Conservation (phyloP, 768 basidiomycete genomes). For the Dictyophora rubrovolvata region DNA sequence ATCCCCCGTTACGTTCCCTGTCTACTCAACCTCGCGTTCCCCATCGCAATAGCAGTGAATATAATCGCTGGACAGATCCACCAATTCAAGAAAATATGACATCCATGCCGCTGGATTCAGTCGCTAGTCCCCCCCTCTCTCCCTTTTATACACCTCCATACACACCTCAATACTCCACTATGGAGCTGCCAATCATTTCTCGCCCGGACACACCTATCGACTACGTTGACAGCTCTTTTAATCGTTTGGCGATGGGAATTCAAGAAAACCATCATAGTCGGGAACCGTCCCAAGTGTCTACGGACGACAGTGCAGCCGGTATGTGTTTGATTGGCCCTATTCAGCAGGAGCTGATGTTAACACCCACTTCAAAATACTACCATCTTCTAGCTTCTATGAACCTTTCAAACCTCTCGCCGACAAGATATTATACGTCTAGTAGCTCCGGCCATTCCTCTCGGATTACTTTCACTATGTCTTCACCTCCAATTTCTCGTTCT, state of each 20-base stretch:
- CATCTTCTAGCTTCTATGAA: background rate
- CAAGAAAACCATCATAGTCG: background rate
- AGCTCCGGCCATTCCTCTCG: background rate
- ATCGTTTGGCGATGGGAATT: background rate
- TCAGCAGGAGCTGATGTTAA: background rate
- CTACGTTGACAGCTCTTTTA: background rate
- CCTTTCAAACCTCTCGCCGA: background rate
- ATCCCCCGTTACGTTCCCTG: slow-evolving; percentile 16
- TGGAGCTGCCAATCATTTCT: background rate
- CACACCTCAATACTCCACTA: background rate
- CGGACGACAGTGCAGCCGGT: background rate
- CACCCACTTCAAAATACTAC: background rate
- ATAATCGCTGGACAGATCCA: background rate
- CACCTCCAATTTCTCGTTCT: background rate
- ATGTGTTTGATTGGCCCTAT: background rate
- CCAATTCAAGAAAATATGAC: background rate
- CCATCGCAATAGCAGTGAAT: slow-evolving; percentile 1
- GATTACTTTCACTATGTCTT: background rate
- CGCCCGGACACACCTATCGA: slow-evolving; percentile 5
- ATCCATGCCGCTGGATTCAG: background rate
- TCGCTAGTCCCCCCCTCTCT: slow-evolving; percentile 1
- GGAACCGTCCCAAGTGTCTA: background rate
- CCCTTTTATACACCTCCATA: slow-evolving; percentile 7
- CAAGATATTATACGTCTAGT: background rate
- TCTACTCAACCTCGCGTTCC: background rate